Base-by-base conservation (phyloP, 1,284 basidiomycete species). In the Heterobasidion parviporum region DNA sequence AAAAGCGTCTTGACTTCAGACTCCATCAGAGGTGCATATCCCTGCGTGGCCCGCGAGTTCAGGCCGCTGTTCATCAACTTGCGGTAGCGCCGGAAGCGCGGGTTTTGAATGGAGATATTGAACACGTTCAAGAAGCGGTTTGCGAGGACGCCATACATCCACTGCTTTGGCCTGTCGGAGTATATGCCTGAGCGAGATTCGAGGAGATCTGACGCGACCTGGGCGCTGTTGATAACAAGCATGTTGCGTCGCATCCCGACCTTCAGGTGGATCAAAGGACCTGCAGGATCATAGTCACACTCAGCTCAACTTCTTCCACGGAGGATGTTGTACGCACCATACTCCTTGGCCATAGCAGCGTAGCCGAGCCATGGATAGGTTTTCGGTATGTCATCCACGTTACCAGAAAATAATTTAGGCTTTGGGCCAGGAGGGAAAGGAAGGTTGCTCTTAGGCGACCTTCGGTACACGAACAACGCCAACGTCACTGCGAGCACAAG, bases 71-170 rank as follows among this genome's bases (percentile, higher is more conserved):
- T 65, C 1, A 78, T 54, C 2, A 77, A 62, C 38, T 61, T 69
- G 7, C 76, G 67, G 54, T 78, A 78, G 33, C 65, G 65, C 55
- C 62, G 67, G 59, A 77, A 74, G 12, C 71, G 64, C 1, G 64
- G 60, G 56, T 73, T 54, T 72, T 73, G 64, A 73, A 74, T 35
- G 71, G 67, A 1, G 70, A 64, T 60, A 44, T 50, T 48, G 55
- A 62, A 59, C 10, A 60, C 59, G 15, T 59, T 54, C 51, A 70
- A 64, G 46, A 67, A 68, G 8, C 75, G 71, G 20, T 68, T 73
- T 54, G 72, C 74, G 35, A 78, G 67, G 7, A 70, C 71, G 50
- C 72, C 66, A 59, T 65, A 74, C 74, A 78, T 76, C 66, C 69
- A 72, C 6, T 52, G 62, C 64, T 50, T 38, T 0, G 77, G 75